A percentile compares a stretch with the other conserved stretches of the same genome.
Conservation (phyloP, 768 basidiomycete genomes). For the Boletus rubroflammeus region DNA sequence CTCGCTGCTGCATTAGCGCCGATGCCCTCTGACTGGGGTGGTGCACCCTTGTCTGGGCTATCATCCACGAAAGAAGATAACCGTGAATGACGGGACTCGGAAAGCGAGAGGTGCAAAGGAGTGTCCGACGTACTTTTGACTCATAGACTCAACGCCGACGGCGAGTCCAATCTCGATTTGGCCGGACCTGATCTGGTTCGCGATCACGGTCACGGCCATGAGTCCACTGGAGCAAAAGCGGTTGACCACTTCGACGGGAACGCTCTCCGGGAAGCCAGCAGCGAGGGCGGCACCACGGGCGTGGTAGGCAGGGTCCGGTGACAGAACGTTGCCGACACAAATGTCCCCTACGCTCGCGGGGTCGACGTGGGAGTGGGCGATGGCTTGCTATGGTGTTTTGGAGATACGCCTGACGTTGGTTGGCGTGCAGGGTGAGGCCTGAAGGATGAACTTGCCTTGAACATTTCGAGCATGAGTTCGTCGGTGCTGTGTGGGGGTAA, state of each 20-base stretch:
- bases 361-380: constrained; percentile 55
- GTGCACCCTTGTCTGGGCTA: constrained; percentile 65
- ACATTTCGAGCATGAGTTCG: constrained; percentile 78
- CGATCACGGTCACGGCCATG: constrained; percentile 76
- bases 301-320: constrained; percentile 61
- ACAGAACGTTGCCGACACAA: constrained; percentile 74
- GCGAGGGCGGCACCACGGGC: constrained; percentile 73
- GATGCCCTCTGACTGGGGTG: constrained; percentile 59
- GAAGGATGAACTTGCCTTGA: constrained; percentile 46
- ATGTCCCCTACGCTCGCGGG: constrained; percentile 70
- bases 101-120: not conserved
- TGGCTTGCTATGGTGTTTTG: constrained; percentile 44
- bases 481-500: constrained; percentile 52
- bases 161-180: constrained; percentile 80
- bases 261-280: constrained; percentile 76
- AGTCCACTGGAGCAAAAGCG: constrained; percentile 82
- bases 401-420: not conserved
- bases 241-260: constrained; percentile 72
- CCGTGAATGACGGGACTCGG: not conserved
- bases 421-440: not conserved
- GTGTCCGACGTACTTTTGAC: constrained; percentile 52
- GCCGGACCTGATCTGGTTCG: constrained; percentile 72
- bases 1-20: constrained; percentile 50
- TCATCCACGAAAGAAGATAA: not conserved
- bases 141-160: constrained; percentile 87